Evolutionary conservation across 2,329 filamentous ascomycete species (phyloP).

Genomic region (Diaporthe batatas): DNA sequence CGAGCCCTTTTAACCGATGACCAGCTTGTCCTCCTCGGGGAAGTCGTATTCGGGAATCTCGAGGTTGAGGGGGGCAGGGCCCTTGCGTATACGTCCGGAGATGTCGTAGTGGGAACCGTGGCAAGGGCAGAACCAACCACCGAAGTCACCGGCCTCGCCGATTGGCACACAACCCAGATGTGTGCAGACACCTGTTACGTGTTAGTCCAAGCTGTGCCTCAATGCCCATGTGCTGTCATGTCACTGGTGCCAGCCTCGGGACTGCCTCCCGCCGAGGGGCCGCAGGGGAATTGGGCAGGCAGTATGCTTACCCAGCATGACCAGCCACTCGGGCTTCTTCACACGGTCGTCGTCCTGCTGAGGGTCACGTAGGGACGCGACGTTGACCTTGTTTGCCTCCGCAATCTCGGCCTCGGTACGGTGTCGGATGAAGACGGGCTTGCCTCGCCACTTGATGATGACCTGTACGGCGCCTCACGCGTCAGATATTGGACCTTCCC

Average conservation of each 20-base stretch:
- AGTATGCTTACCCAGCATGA: slow-evolving; percentile 86
- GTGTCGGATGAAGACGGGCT: slow-evolving; percentile 99
- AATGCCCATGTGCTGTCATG: slow-evolving; percentile 2
- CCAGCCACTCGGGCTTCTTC: slow-evolving; percentile 97
- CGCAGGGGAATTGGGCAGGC: background rate
- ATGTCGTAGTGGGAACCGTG: slow-evolving; percentile 99
- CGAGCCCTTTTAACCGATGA: slow-evolving; percentile 86
- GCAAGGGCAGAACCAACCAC: slow-evolving; percentile 99
- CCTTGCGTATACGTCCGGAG: slow-evolving; percentile 97
- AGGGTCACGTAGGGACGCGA: slow-evolving; percentile 88
- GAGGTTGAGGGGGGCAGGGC: slow-evolving; percentile 96
- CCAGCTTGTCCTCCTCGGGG: slow-evolving; percentile 86
- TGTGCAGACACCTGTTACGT: slow-evolving; percentile 87
- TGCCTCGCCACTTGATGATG: slow-evolving; percentile 99
- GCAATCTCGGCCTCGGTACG: slow-evolving; percentile 93
- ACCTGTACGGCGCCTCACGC: slow-evolving; percentile 66
- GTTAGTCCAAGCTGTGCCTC: slow-evolving; percentile 2
- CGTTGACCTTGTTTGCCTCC: slow-evolving; percentile 90
- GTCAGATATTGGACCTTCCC: slow-evolving; percentile 7
- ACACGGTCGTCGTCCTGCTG: slow-evolving; percentile 92
- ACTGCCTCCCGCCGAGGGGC: background rate
- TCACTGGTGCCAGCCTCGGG: background rate
- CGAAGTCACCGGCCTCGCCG: slow-evolving; percentile 96
- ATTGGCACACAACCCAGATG: slow-evolving; percentile 99
- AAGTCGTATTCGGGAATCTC: slow-evolving; percentile 95